Base-by-base conservation (phyloP, 106 monocot species). In the Dactylorhiza incarnata region DNA sequence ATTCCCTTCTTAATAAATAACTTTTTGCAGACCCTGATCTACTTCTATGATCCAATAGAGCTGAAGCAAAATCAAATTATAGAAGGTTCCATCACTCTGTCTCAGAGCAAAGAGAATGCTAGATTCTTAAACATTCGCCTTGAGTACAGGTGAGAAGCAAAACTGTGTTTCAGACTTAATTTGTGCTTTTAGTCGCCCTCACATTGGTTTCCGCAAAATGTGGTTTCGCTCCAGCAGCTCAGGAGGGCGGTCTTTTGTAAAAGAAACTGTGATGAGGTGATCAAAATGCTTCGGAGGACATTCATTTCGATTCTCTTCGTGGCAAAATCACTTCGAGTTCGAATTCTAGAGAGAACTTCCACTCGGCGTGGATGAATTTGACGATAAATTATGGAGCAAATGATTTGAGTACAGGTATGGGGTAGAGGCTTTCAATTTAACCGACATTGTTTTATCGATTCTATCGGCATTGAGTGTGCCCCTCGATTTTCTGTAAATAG, bases 21-120 rank as follows among this genome's bases (percentile, higher is more conserved):
- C 77, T 16, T 82, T 52, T 82, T 83, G 75, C 91, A 99, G 99
- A 99, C 99, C 19, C 52, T 99, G 56, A 73, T 94, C 24, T 99
- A 99, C 66, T 92, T 94, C 71, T 94, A 89, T 63, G 99, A 99
- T 29, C 99, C 99, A 50, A 86, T 94, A 67, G 99, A 99, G 44
- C 81, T 99, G 61, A 79, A 90, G 65, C 94, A 94, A 83, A 92
- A 94, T 49, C 89, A 99, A 80, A 73, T 89, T 24, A 94, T 99
- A 62, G 86, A 94, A 74, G 99, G 99, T n/a, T 92, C 88, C 14
- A 55, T 99, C 67, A 92, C 94, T 7, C 73, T 99, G 9, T 92
- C 89, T 63, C 99, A 99, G 59, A 99, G 91, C 88, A 74, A 80
- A 51, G 73, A 74, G 75, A 80, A 80, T 71, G 78, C 86, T 0